These are phyloP conservation scores for Colletotrichum navitas DNA, from an alignment of 2,329 filamentous ascomycete genomes.

Conservation along the genomic window DNA sequence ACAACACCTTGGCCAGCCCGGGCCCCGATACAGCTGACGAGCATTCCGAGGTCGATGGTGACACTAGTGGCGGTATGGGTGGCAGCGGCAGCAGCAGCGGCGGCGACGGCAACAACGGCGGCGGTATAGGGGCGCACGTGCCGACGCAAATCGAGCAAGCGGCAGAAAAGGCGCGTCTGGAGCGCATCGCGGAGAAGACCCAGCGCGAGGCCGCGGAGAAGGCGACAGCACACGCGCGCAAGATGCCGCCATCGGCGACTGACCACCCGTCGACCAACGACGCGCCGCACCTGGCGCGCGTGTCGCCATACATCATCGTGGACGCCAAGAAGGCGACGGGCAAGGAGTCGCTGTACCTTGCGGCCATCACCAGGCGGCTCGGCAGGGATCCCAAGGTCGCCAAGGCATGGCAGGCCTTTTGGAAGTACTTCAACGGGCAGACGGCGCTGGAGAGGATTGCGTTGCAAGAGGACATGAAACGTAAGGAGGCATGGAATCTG, in stretches of 20 bases:
- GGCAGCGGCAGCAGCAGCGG: slow-evolving; percentile 36
- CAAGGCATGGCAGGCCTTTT: slow-evolving; percentile 78
- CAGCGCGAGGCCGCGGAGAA: slow-evolving; percentile 67
- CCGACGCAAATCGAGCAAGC: slow-evolving; percentile 66
- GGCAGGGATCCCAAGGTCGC: slow-evolving; percentile 68
- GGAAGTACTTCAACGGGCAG: slow-evolving; percentile 89
- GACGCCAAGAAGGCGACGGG: slow-evolving; percentile 84
- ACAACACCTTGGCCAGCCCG: slow-evolving; percentile 23
- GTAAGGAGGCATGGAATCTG: slow-evolving; percentile 81
- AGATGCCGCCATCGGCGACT: slow-evolving; percentile 62
- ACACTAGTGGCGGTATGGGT: slow-evolving; percentile 33
- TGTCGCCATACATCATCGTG: slow-evolving; percentile 77
- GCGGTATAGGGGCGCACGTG: slow-evolving; percentile 41
- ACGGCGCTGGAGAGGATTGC: slow-evolving; percentile 89
- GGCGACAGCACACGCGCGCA: slow-evolving; percentile 67
- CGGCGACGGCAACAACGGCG: slow-evolving; percentile 35
- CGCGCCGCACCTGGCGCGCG: slow-evolving; percentile 67
- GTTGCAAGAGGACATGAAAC: slow-evolving; percentile 86
- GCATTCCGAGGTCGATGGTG: slow-evolving; percentile 44
- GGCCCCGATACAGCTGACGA: slow-evolving; percentile 46
- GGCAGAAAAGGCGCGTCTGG: slow-evolving; percentile 72
- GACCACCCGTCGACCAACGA: slow-evolving; percentile 68
- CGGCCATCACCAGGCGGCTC: slow-evolving; percentile 69
- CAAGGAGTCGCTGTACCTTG: slow-evolving; percentile 79
- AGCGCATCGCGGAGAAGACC: slow-evolving; percentile 68